phyloP scores from a whole-genome alignment of 306 rosid species.

The Cicer judaicum region DNA sequence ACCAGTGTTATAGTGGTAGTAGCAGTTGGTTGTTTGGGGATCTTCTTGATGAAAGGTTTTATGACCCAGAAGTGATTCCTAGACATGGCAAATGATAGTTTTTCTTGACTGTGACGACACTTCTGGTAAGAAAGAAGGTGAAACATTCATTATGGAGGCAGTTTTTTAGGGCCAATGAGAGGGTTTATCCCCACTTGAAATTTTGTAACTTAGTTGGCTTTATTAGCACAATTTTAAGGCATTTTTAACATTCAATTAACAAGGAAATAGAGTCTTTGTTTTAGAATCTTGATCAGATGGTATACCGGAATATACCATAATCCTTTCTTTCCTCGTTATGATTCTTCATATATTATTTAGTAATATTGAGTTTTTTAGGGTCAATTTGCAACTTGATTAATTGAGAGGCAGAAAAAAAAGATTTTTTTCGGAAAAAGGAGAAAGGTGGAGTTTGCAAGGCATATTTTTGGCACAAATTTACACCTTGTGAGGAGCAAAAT shows the following conservation, averaged over 20 bases:
- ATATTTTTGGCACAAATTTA: neutral
- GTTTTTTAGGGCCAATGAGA: slow-evolving; percentile 39
- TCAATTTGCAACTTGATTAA: slow-evolving; percentile 17
- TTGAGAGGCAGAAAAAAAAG: slow-evolving; percentile 17
- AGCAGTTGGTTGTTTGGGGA: slow-evolving; percentile 74
- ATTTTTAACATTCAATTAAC: slow-evolving; percentile 31
- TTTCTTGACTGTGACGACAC: slow-evolving; percentile 43
- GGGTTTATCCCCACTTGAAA: slow-evolving; percentile 45
- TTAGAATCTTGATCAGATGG: slow-evolving; percentile 29
- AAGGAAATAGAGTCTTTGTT: slow-evolving; percentile 26
- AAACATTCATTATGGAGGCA: slow-evolving; percentile 51
- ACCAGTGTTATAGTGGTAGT: slow-evolving; percentile 54
- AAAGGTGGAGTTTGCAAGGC: no score
- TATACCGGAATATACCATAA: slow-evolving; percentile 20
- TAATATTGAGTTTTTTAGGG: slow-evolving; percentile 19
- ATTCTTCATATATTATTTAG: slow-evolving; percentile 34
- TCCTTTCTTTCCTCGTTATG: neutral
- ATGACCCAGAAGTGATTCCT: slow-evolving; percentile 55
- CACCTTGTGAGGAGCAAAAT: neutral
- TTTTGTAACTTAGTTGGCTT: slow-evolving; percentile 49
- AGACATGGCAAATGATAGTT: neutral
- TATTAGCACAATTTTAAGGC: slow-evolving; percentile 31
- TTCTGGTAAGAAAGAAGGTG: slow-evolving; percentile 53
- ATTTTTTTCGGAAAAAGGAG: no score
- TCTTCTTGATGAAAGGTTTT: slow-evolving; percentile 68